These are phyloP conservation scores for Acer saccharum DNA, from an alignment of 345 rosid genomes.

Conservation along the genomic window DNA sequence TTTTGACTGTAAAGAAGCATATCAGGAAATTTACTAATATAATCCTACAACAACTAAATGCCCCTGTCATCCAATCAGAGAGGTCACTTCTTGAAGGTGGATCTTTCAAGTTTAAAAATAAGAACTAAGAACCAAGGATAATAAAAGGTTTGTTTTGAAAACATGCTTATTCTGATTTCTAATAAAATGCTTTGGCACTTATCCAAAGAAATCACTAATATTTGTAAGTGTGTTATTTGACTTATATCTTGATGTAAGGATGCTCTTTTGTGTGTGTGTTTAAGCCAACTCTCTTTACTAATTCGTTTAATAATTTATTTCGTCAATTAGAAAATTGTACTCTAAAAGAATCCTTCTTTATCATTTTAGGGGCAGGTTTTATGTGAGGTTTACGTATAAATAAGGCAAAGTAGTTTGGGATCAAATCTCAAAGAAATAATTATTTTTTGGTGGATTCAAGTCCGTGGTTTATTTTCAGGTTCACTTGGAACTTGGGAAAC, in stretches of 20 bases:
- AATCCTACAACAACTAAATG: background rate
- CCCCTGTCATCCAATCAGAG: background rate
- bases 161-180: background rate
- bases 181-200: background rate
- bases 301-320: background rate
- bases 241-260: background rate
- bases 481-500: too few relatives aligned
- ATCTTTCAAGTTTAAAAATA: background rate
- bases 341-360: too few relatives aligned
- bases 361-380: too few relatives aligned
- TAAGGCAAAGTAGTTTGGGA: too few relatives aligned
- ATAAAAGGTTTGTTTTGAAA: slow-evolving; percentile 3
- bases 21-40: too few relatives aligned
- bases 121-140: background rate
- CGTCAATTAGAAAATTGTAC: too few relatives aligned
- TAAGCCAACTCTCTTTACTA: background rate
- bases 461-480: too few relatives aligned
- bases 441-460: too few relatives aligned
- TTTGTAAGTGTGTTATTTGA: background rate
- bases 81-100: background rate
- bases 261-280: background rate
- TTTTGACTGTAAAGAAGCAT: too few relatives aligned
- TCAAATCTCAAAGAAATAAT: too few relatives aligned
- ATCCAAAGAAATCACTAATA: background rate
- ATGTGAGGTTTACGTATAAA: too few relatives aligned